Base-by-base conservation (phyloP, 305 asterid genomes). In the Solanum hybrid region DNA sequence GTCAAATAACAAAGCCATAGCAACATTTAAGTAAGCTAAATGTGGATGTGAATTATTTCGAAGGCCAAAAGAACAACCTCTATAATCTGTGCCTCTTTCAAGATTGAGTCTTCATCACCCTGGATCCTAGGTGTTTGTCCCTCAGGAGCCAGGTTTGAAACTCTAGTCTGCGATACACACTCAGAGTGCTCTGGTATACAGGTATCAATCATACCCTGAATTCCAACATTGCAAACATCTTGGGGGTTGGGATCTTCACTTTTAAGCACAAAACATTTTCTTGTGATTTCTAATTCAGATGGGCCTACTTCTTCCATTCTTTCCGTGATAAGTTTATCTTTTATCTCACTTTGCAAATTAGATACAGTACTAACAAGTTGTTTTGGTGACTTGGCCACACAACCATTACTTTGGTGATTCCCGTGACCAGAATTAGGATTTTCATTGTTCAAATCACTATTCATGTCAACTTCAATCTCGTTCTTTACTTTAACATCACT, bases 11-110 rank as follows among this genome's bases (percentile, higher is more conserved):
- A 89, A 83, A 34, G 34, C 29, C 75, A 86, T 34, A 86, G 77
- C 88, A 86, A 61, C 33, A 61, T 22, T 64, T 86, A 18, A 12
- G 90, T 39, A 86, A 28, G 90, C 26, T 90, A 79, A 71, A 82
- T 31, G 33, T 81, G 79, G 75, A 83, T 11, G 28, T 14, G 31
- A 42, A 80, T 73, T 37, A 16, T 35, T 88, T 36, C 22, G 12
- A 67, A 78, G 46, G 57, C 20, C 37, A 88, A 90, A 79, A 28
- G 73, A 86, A 88, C 88, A 93, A 98, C 99, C 99, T 98, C 97
- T 80, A 98, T 95, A 57, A 93, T 93, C 74, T 91, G 94, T 84
- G 99, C 99, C 93, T 98, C 99, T 93, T 97, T 95, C 94, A 98
- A 92, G 91, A 98, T 93, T 36, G 97, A 93, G 35, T 97, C 98